These are phyloP conservation scores for Strobilomyces confusus DNA, from an alignment of 768 basidiomycete species.

Conservation along the genomic window DNA sequence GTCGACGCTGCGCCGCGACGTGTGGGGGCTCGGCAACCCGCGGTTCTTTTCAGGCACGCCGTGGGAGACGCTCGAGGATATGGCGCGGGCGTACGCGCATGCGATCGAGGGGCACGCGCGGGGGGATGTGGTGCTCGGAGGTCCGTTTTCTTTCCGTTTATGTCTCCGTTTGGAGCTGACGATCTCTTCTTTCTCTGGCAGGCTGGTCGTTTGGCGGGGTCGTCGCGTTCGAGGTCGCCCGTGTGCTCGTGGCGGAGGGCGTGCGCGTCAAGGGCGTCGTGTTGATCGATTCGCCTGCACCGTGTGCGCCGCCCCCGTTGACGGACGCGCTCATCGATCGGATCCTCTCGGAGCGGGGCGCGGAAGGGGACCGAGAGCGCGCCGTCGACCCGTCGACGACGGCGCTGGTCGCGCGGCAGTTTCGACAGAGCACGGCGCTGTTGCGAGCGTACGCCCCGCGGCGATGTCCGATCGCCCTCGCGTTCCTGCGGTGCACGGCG, in stretches of 20 bases:
- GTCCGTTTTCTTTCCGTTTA: conserved; percentile 31
- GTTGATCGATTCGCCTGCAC: conserved; percentile 65
- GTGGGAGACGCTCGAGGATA: conserved; percentile 49
- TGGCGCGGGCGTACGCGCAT: conserved; percentile 50
- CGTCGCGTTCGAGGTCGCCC: conserved; percentile 61
- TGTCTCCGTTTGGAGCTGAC: background rate
- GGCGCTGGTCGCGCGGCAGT: conserved; percentile 43
- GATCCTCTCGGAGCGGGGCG: conserved; percentile 23
- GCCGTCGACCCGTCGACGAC: conserved; percentile 26
- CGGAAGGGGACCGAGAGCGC: conserved; percentile 25
- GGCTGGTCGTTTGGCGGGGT: conserved; percentile 23
- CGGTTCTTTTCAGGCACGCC: conserved; percentile 38
- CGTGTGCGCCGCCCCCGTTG: conserved; percentile 48
- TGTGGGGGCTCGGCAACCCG: conserved; percentile 64
- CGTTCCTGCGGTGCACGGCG: conserved; percentile 51
- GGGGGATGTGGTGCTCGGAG: conserved; percentile 49
- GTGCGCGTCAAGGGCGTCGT: conserved; percentile 51
- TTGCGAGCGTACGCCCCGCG: conserved; percentile 45
- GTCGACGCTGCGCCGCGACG: conserved; percentile 41
- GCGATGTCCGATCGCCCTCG: conserved; percentile 39
- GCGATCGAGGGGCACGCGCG: conserved; percentile 34
- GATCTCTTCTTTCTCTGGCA: background rate
- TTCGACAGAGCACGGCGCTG: conserved; percentile 44
- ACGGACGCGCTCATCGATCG: conserved; percentile 50
- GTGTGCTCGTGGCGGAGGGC: conserved; percentile 40